These are phyloP conservation scores for Paraglomus brasilianum DNA, from an alignment of 192 early-diverging fungal species.

Conservation along the genomic window DNA sequence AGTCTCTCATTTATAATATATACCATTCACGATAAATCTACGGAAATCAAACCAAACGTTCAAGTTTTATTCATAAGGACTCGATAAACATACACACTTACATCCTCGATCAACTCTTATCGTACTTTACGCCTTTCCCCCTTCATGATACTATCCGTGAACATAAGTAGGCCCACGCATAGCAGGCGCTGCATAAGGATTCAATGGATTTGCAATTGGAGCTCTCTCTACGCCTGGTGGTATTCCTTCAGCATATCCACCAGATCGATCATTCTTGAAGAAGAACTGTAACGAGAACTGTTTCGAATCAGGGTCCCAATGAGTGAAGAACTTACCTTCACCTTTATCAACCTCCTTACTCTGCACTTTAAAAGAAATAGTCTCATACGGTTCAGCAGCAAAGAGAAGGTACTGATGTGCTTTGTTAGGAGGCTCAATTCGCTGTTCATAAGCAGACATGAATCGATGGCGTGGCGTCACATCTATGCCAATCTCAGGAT, in stretches of 20 bases:
- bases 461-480: conserved; percentile 89
- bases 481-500: conserved; percentile 85
- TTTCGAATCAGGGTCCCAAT: conserved; percentile 91
- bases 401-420: conserved; percentile 91
- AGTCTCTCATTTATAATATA: too few relatives aligned
- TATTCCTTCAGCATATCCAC: conserved; percentile 28
- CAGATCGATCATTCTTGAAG: conserved; percentile 64
- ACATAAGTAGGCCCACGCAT: conserved; percentile 32
- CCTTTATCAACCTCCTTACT: conserved; percentile 86
- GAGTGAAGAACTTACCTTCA: conserved; percentile 86
- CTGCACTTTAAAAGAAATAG: conserved; percentile 91
- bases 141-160: too few relatives aligned
- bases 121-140: too few relatives aligned
- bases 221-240: conserved; percentile 26
- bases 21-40: too few relatives aligned
- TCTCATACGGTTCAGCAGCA: conserved; percentile 96
- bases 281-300: conserved; percentile 92
- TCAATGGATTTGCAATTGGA: conserved; percentile 30
- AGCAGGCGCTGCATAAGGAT: conserved; percentile 29
- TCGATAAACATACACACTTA: too few relatives aligned
- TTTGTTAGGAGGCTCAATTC: conserved; percentile 81
- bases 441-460: conserved; percentile 97
- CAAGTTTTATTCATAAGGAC: too few relatives aligned
- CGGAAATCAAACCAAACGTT: too few relatives aligned
- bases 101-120: too few relatives aligned